Conservation (phyloP, 225 moss, liverwort and hornwort genomes). For the Polytrichum commune region DNA sequence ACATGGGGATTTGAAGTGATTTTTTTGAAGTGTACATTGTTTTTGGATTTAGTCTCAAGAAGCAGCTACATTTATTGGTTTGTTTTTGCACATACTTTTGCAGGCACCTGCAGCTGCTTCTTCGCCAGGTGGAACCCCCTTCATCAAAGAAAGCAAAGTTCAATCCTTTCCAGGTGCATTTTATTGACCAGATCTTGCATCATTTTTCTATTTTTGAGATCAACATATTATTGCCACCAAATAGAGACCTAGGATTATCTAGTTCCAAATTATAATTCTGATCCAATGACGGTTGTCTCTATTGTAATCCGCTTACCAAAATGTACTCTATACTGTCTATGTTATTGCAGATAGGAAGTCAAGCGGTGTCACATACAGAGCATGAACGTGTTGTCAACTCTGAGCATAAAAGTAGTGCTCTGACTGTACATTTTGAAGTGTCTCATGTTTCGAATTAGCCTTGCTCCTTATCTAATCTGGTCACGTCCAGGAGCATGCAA, state of each 20-base stretch:
- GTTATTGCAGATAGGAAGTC: slow-evolving; percentile 19
- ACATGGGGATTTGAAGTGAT: not conserved
- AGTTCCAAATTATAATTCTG: not conserved
- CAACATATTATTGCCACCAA: no score
- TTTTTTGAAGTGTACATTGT: not conserved
- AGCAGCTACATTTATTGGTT: not conserved
- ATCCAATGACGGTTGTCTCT: not conserved
- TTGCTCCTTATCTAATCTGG: no score
- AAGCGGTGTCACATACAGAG: slow-evolving; percentile 17
- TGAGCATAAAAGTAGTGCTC: no score
- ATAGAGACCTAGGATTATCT: no score
- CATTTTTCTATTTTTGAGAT: not conserved
- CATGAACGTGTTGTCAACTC: slow-evolving; percentile 4
- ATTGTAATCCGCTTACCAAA: not conserved
- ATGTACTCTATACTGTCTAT: not conserved
- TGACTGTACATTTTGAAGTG: no score
- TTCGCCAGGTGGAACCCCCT: slow-evolving; percentile 14
- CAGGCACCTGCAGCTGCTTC: slow-evolving; percentile 41
- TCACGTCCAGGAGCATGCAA: no score
- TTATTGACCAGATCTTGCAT: not conserved
- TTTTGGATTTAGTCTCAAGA: slow-evolving; percentile 5
- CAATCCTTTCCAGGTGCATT: slow-evolving; percentile 32
- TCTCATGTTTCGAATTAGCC: no score
- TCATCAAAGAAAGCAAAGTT: slow-evolving; percentile 14
- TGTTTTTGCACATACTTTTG: not conserved